Percentiles rank a stretch among this genome's conserved stretches.
Evolutionary conservation across 179 eudicot genomes (phyloP).

Genomic region (Vitellaria paradoxa): DNA sequence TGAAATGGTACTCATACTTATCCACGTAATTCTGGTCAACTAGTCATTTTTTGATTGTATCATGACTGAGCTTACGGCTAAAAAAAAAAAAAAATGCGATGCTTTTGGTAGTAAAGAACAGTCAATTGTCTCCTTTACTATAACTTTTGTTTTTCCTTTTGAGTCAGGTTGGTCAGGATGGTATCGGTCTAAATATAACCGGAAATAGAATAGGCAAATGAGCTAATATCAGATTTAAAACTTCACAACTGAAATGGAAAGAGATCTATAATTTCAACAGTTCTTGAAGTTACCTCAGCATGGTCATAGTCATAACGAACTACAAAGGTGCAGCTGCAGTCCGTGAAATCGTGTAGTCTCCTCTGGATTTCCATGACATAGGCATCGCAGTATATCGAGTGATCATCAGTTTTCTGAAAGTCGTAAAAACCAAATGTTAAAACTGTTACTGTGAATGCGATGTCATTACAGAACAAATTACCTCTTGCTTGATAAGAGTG

Average conservation of each 20-base stretch:
- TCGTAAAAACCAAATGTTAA: neutral
- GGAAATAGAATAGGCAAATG: neutral
- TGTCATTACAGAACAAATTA: neutral
- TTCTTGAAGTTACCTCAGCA: constrained; percentile 46
- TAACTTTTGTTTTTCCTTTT: neutral
- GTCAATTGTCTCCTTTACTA: neutral
- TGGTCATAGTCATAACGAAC: constrained; percentile 62
- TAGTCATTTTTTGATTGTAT: neutral
- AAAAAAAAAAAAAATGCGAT: too few relatives aligned
- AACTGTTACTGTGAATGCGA: neutral
- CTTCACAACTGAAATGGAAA: neutral
- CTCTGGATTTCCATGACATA: constrained; percentile 58
- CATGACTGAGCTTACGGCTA: neutral
- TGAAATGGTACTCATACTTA: too few relatives aligned
- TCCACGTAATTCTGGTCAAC: too few relatives aligned
- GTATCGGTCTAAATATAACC: neutral
- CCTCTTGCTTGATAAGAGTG: neutral
- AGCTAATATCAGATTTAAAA: neutral
- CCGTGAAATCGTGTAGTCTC: constrained; percentile 48
- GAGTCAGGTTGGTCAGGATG: neutral
- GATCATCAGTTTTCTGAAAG: constrained; percentile 60
- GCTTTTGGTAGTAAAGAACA: neutral
- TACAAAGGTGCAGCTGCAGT: constrained; percentile 70
- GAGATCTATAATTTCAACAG: neutral
- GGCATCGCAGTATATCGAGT: constrained; percentile 71